Base-by-base conservation (phyloP, 2,329 filamentous ascomycete genomes). In the Biscogniauxia mediterranea region DNA sequence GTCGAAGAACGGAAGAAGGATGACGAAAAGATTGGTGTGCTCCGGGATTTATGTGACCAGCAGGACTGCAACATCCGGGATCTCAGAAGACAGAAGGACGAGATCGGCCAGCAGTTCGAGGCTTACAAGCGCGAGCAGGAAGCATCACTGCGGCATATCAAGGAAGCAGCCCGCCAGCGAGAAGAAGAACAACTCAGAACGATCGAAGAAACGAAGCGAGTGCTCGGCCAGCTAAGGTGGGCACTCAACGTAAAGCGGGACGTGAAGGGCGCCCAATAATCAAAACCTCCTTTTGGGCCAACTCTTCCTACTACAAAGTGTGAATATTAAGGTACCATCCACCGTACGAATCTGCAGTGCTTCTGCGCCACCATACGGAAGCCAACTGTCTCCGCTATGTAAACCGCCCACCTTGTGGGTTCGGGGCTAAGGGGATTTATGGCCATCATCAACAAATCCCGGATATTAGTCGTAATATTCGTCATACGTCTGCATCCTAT, bases 1-100 rank as follows among this genome's bases (percentile, higher is more conserved):
- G 78, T 82, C 54, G 78, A 82, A 49, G 83, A 87, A 69, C 79
- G 86, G 61, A 79, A 76, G 64, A 78, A 78, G 56, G 87, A 91
- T 69, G 85, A 88, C 68, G 82, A 84, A 70, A 86, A 83, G 75
- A 87, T 90, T 66, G 81, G 79, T 63, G 86, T 84, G 32, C 78
- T 92, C 56, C 82, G 86, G 56, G 86, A 90, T 61, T 80, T 93
- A 32, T 89, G 86, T 72, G 89, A 92, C 65, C 89, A 93, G 75
- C 87, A 92, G 71, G 84, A 90, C 65, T 82, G 83, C 69, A 90
- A 91, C 68, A 83, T 90, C 61, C 83, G 84, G 60, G 80, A 85
- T 61, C 77, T 88, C 23, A 76, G 77, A 61, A 80, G 82, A 55
- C 83, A 89, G 69, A 90, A 91, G 69, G 82, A 85, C 26, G 83